phyloP scores from a whole-genome alignment of 108 stramenopile species.

The Skeletonema marinoi region DNA sequence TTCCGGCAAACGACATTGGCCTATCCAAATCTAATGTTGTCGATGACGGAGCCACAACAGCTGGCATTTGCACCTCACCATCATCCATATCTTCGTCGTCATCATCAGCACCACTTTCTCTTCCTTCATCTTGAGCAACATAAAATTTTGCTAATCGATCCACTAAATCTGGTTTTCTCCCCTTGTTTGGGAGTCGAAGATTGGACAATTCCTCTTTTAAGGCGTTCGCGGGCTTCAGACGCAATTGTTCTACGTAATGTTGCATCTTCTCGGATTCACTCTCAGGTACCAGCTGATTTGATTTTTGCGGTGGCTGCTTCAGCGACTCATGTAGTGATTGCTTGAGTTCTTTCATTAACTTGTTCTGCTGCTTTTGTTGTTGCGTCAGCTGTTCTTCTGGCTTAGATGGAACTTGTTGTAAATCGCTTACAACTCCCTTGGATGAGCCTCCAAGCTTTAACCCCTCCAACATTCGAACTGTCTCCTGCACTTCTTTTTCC shows the following conservation, averaged over 20 bases:
- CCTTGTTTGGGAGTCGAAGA: constrained; percentile 55
- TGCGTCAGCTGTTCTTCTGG: constrained; percentile 14
- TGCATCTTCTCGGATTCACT: constrained; percentile 14
- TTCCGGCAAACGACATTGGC: constrained; percentile 60
- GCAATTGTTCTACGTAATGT: constrained; percentile 39
- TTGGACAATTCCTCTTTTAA: constrained; percentile 70
- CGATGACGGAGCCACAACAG: not conserved
- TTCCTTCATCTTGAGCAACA: constrained; percentile 25
- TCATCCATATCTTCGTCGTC: constrained; percentile 2
- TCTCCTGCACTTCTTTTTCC: constrained; percentile 43
- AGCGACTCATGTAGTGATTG: constrained; percentile 27
- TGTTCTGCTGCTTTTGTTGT: constrained; percentile 26
- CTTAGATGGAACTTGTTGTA: not conserved
- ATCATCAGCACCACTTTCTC: constrained; percentile 16
- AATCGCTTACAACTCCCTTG: not conserved
- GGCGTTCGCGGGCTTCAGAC: constrained; percentile 65
- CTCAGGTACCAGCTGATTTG: not conserved
- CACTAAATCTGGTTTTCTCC: constrained; percentile 83
- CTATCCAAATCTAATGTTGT: constrained; percentile 10
- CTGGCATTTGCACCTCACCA: not conserved
- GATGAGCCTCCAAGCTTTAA: constrained; percentile 28
- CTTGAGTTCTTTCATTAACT: constrained; percentile 34
- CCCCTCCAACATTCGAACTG: constrained; percentile 45
- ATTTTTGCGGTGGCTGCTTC: not conserved
- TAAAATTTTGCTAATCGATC: constrained; percentile 69